Percentiles rank a stretch among this genome's conserved stretches.
Evolutionary conservation across 1,284 basidiomycete species (phyloP).

Genomic region (Ganoderma sinense): DNA sequence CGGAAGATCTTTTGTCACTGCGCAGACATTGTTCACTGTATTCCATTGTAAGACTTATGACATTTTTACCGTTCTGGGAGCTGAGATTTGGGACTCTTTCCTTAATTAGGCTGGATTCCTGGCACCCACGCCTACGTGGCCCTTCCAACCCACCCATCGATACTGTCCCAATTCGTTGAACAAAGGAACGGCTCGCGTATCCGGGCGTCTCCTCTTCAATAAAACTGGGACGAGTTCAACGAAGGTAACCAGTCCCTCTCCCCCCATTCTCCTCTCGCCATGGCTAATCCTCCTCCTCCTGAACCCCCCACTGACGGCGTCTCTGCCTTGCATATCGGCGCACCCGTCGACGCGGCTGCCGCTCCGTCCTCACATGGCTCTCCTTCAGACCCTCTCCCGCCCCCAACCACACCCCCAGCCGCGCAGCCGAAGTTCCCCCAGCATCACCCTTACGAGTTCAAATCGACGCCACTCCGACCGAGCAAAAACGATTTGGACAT

Average conservation of each 20-base stretch:
- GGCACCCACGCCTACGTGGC: neutral
- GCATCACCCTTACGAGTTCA: neutral
- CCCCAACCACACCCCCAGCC: neutral
- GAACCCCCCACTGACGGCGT: neutral
- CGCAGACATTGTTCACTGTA: neutral
- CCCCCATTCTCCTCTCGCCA: neutral
- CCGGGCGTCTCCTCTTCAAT: neutral
- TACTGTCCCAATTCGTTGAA: neutral
- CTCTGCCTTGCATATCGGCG: neutral
- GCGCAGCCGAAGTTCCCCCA: neutral
- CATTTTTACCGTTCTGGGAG: neutral
- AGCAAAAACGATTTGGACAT: neutral
- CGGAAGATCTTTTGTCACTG: neutral
- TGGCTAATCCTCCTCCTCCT: neutral
- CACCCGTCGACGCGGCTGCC: neutral
- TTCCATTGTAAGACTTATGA: neutral
- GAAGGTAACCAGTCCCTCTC: neutral
- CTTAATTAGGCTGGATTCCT: neutral
- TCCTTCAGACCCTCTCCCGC: neutral
- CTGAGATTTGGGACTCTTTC: neutral
- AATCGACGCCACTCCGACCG: neutral
- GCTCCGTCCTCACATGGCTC: neutral
- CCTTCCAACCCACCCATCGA: neutral
- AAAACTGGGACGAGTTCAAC: neutral
- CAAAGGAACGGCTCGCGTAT: neutral